Evolutionary conservation across 768 basidiomycete species (phyloP).

Genomic region (Porphyrellus cyaneotinctus): DNA sequence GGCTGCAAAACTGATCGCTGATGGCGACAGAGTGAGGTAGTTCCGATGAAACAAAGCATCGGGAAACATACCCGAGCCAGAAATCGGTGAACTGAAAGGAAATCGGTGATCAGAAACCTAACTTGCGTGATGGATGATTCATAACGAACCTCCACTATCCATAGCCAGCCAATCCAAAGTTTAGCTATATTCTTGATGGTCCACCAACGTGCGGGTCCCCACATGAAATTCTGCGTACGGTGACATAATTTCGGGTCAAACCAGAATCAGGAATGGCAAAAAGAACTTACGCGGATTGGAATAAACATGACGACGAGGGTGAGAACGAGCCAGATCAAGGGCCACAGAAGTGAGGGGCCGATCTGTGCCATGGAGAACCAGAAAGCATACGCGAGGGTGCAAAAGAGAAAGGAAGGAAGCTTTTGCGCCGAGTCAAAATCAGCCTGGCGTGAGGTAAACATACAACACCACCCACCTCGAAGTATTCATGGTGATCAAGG

Average conservation of each 20-base stretch:
- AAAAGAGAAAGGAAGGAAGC: constrained; percentile 77
- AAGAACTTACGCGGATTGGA: constrained; percentile 57
- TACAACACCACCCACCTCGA: constrained; percentile 43
- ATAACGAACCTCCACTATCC: constrained; percentile 62
- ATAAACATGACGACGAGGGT: constrained; percentile 58
- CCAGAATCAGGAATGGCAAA: background rate
- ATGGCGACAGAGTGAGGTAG: constrained; percentile 4
- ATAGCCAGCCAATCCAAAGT: constrained; percentile 64
- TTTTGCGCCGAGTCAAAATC: constrained; percentile 25
- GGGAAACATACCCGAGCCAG: constrained; percentile 72
- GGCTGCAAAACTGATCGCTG: constrained; percentile 81
- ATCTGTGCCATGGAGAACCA: constrained; percentile 76
- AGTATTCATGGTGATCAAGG: constrained; percentile 76
- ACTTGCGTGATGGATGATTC: background rate
- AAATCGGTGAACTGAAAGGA: constrained; percentile 69
- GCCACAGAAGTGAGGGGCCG: constrained; percentile 73
- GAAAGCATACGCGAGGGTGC: constrained; percentile 72
- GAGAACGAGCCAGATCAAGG: constrained; percentile 76
- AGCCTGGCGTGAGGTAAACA: background rate
- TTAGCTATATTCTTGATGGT: constrained; percentile 58
- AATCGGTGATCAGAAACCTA: constrained; percentile 5
- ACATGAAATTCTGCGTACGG: constrained; percentile 39
- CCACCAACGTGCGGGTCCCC: constrained; percentile 62
- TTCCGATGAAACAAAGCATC: background rate
- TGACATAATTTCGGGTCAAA: constrained; percentile 17